A percentile compares a stretch with the other conserved stretches of the same genome.
Evolutionary conservation across 2,329 filamentous ascomycete species (phyloP).

Genomic region (Diaporthe velutina): DNA sequence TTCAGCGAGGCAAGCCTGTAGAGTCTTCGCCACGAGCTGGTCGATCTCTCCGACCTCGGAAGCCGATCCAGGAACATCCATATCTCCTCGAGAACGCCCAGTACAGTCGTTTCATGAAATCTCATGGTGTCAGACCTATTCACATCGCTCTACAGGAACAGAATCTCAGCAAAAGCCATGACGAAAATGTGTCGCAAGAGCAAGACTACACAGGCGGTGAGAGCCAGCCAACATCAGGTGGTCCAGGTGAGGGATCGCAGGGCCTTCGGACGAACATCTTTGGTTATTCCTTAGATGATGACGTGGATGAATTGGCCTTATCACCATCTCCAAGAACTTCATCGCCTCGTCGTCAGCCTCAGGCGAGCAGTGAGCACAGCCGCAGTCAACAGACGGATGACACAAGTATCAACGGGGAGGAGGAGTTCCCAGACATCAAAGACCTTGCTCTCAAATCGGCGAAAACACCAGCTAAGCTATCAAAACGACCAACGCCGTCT

Average conservation of each 20-base stretch:
- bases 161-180: slow-evolving; percentile 45
- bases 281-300: slow-evolving; percentile 44
- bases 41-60: slow-evolving; percentile 69
- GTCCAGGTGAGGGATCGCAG: slow-evolving; percentile 39
- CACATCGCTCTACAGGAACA: slow-evolving; percentile 53
- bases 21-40: slow-evolving; percentile 33
- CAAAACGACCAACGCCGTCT: slow-evolving; percentile 44
- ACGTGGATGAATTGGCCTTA: slow-evolving; percentile 46
- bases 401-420: slow-evolving; percentile 48
- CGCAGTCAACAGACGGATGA: slow-evolving; percentile 47
- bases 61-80: slow-evolving; percentile 72
- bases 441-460: slow-evolving; percentile 40
- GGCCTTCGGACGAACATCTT: slow-evolving; percentile 52
- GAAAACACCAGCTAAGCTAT: slow-evolving; percentile 33
- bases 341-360: slow-evolving; percentile 40
- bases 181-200: slow-evolving; percentile 57
- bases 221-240: slow-evolving; percentile 57
- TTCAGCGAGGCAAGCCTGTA: background rate
- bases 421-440: slow-evolving; percentile 48
- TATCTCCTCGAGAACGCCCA: slow-evolving; percentile 69
- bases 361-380: slow-evolving; percentile 47
- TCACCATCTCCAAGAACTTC: slow-evolving; percentile 48
- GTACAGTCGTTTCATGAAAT: slow-evolving; percentile 65
- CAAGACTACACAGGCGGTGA: slow-evolving; percentile 63
- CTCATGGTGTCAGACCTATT: slow-evolving; percentile 67